A percentile compares a stretch with the other conserved stretches of the same genome.
phyloP scores from a whole-genome alignment of 1,284 basidiomycete species.

The Ganoderma sinense region DNA sequence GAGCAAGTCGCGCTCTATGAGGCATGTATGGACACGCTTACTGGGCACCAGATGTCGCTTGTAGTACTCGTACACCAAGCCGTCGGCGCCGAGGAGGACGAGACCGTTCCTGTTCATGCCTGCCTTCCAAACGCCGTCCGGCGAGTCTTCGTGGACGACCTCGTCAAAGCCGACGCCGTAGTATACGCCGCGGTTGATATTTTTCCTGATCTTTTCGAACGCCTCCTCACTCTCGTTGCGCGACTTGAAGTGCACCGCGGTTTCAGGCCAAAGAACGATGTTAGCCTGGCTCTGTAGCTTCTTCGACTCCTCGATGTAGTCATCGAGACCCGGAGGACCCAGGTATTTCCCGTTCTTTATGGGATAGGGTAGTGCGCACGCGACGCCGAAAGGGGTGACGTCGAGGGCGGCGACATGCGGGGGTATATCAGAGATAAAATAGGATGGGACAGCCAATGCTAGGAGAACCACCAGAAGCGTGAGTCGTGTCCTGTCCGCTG shows the following conservation, averaged over 20 bases:
- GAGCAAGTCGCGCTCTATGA: not conserved
- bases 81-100: slow-evolving; percentile 54
- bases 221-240: slow-evolving; percentile 55
- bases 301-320: slow-evolving; percentile 65
- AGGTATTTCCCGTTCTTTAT: slow-evolving; percentile 48
- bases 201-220: slow-evolving; percentile 51
- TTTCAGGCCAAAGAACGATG: slow-evolving; percentile 83
- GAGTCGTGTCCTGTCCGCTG: slow-evolving; percentile 26
- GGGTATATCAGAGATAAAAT: slow-evolving; percentile 50
- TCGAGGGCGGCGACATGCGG: slow-evolving; percentile 49
- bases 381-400: slow-evolving; percentile 65
- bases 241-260: slow-evolving; percentile 68
- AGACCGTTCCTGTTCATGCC: slow-evolving; percentile 65
- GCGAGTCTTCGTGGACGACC: slow-evolving; percentile 42
- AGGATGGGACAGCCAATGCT: slow-evolving; percentile 64
- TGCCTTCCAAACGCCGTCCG: slow-evolving; percentile 40
- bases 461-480: slow-evolving; percentile 48
- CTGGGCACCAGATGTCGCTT: slow-evolving; percentile 80
- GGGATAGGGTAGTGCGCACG: slow-evolving; percentile 64
- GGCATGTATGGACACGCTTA: slow-evolving; percentile 45
- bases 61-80: slow-evolving; percentile 66
- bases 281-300: slow-evolving; percentile 53
- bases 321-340: slow-evolving; percentile 51
- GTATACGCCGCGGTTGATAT: slow-evolving; percentile 45
- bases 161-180: slow-evolving; percentile 79